A percentile compares a stretch with the other conserved stretches of the same genome.
phyloP scores from a whole-genome alignment of 176 grass and related monocot genomes.

The Carex scoparia region DNA sequence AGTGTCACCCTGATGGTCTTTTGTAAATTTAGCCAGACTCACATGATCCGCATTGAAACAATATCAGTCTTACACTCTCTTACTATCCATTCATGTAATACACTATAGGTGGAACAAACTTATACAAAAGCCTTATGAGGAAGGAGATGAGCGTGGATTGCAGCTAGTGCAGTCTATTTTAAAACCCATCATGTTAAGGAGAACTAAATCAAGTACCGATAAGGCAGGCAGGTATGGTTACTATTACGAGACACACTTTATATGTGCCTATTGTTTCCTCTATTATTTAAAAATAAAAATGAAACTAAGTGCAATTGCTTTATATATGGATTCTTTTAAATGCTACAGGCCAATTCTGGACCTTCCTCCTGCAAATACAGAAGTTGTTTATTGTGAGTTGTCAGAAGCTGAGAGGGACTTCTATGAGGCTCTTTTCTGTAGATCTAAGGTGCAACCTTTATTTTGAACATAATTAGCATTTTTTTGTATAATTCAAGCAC shows the following conservation, averaged over 20 bases:
- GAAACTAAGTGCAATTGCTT: not conserved
- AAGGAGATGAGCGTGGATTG: conserved; percentile 91
- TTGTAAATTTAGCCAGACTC: not conserved
- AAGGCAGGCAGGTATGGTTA: conserved; percentile 60
- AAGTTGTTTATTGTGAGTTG: conserved; percentile 88
- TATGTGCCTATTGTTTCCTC: not conserved
- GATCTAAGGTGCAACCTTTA: conserved; percentile 56
- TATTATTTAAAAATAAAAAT: conserved; percentile 14
- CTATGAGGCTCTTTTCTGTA: conserved; percentile 80
- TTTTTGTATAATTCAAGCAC: conserved; percentile 21
- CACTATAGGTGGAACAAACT: conserved; percentile 89
- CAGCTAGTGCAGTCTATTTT: conserved; percentile 85
- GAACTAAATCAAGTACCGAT: conserved; percentile 92
- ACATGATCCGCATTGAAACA: not conserved
- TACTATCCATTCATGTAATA: conserved; percentile 15
- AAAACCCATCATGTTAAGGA: conserved; percentile 91
- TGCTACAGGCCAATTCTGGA: conserved; percentile 74
- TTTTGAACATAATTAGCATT: not conserved
- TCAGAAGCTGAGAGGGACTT: conserved; percentile 94
- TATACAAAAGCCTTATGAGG: conserved; percentile 91
- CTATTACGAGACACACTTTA: not conserved
- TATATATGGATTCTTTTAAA: conserved; percentile 21
- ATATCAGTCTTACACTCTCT: not conserved
- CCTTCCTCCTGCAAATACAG: conserved; percentile 77
- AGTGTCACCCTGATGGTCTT: not conserved